A percentile compares a stretch with the other conserved stretches of the same genome.
Evolutionary conservation across 306 rosid genomes (phyloP).

Genomic region (Vigna unguiculata): DNA sequence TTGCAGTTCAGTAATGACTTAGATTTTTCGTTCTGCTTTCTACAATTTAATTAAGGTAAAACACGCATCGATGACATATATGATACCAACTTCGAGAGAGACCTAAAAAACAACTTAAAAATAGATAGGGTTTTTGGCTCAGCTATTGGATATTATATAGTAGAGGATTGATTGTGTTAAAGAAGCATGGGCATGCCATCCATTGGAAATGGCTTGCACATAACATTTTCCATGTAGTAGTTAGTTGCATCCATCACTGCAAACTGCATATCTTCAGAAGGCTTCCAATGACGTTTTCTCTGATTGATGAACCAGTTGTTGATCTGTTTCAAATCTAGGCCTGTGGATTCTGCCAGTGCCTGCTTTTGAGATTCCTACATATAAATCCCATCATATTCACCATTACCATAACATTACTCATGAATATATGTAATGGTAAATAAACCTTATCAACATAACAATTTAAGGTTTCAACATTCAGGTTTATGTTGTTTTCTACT

Average conservation of each 20-base stretch:
- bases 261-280: slow-evolving; percentile 96
- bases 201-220: slow-evolving; percentile 84
- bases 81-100: neutral
- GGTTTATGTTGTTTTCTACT: neutral
- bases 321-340: slow-evolving; percentile 94
- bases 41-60: slow-evolving; percentile 6
- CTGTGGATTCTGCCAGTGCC: slow-evolving; percentile 88
- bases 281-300: slow-evolving; percentile 97
- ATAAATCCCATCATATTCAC: neutral
- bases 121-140: slow-evolving; percentile 38
- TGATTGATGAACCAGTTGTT: slow-evolving; percentile 98
- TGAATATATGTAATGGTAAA: neutral
- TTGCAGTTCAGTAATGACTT: slow-evolving; percentile 5
- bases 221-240: slow-evolving; percentile 79
- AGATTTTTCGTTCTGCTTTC: slow-evolving; percentile 18
- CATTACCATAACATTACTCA: neutral
- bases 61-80: slow-evolving; percentile 33
- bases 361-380: slow-evolving; percentile 87
- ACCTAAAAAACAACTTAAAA: slow-evolving; percentile 27
- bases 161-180: slow-evolving; percentile 24
- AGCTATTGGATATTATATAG: neutral
- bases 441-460: neutral
- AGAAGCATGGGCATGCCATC: slow-evolving; percentile 61
- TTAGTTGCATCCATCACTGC: slow-evolving; percentile 92
- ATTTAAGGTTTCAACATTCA: neutral